Base-by-base conservation (phyloP, 805 yeast species). In the Barnettozyma sucrosica region DNA sequence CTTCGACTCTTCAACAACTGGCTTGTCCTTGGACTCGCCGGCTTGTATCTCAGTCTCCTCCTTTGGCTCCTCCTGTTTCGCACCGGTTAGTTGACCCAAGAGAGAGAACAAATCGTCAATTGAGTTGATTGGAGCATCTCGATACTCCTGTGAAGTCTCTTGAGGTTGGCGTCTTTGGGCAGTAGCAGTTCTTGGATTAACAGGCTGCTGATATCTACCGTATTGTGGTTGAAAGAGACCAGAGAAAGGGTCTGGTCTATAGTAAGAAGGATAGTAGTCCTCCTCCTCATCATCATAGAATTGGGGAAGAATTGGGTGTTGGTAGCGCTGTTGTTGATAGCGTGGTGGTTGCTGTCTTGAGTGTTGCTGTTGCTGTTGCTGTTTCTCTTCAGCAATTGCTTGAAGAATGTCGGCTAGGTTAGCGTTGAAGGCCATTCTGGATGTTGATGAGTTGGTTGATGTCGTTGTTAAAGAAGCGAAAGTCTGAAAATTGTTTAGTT, bases 331-430 rank as follows among this genome's bases (percentile, higher is more conserved):
- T 24, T 28, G 42, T n/a, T 36, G 47, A 11, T 34, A 18, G 18
- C 40, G 33, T 13, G 26, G 47, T 19, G 20, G 34, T 10, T 28
- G 43, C 32, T 36, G 25, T 10, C 39, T 39, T n/a, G 26, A 25
- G n/a, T 36, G 43, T 40, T 45, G 46, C 21, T 48, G 49, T 23
- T 46, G 53, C 18, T 46, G 47, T 20, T 32, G 38, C 25, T 32
- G 38, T 21, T 36, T 45, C 21, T 47, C 48, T 30, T 48, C 46
- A 14, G 53, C 52, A n/a, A 55, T 44, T 11, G 61, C 58, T 19
- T 52, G 47, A 40, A 57, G 36, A 48, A 57, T 40, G 37, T 55
- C 59, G n/a, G 57, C 59, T 24, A 57, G 50, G 18, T 57, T 37
- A 51, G 49, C 53, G 55, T 53, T 53, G 47, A 46, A 49, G 9